phyloP scores from a whole-genome alignment of 495 filamentous ascomycete genomes.

The Talaromyces nanjingensis region DNA sequence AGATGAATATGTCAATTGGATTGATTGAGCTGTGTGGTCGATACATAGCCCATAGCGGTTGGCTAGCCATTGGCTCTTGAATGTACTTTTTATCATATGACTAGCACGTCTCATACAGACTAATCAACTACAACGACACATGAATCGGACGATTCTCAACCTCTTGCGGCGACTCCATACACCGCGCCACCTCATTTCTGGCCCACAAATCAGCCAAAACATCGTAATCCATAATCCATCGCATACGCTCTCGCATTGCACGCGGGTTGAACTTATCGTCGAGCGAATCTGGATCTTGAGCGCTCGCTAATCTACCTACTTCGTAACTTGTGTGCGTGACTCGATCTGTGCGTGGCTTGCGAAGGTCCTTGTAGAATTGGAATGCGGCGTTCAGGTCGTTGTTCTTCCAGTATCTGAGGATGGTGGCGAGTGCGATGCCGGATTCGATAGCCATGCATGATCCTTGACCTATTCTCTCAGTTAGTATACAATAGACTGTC shows the following conservation, averaged over 20 bases:
- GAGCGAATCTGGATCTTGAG: neutral
- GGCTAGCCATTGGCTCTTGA: neutral
- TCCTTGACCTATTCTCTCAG: neutral
- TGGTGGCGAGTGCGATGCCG: neutral
- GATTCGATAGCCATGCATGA: neutral
- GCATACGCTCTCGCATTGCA: neutral
- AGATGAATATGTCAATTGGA: too few relatives aligned
- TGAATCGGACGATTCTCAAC: neutral
- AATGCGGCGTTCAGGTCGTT: neutral
- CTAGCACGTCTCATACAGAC: neutral
- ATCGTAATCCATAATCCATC: constrained; percentile 25
- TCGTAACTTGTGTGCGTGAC: neutral
- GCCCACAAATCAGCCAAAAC: constrained; percentile 22
- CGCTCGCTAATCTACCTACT: neutral
- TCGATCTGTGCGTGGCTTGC: neutral
- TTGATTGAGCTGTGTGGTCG: too few relatives aligned
- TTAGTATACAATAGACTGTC: neutral
- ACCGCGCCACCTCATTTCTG: neutral
- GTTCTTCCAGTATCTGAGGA: neutral
- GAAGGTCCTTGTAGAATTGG: neutral
- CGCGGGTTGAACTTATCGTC: neutral
- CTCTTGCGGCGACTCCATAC: neutral
- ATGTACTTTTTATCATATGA: neutral
- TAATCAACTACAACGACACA: neutral
- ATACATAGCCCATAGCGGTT: too few relatives aligned